Evolutionary conservation across 805 yeast species (phyloP).

Genomic region (Zygoascus tannicola): DNA sequence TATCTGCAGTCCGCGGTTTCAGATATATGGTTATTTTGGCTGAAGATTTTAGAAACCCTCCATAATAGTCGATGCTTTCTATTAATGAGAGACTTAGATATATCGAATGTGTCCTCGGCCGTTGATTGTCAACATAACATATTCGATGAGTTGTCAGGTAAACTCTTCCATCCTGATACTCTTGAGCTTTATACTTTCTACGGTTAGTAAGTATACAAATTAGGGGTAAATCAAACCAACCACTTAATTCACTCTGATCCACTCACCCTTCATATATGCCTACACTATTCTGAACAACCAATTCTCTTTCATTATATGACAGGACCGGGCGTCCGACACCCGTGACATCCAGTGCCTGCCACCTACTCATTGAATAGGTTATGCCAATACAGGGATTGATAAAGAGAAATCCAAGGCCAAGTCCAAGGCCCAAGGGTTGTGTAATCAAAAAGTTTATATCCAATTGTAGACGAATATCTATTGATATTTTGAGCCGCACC

Average conservation of each 20-base stretch:
- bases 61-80: constrained; percentile 31
- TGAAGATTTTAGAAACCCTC: constrained; percentile 62
- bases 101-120: constrained; percentile 37
- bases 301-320: constrained; percentile 38
- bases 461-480: too few relatives aligned
- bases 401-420: too few relatives aligned
- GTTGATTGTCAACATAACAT: constrained; percentile 55
- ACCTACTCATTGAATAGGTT: constrained; percentile 18
- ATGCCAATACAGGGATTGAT: too few relatives aligned
- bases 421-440: too few relatives aligned
- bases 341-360: constrained; percentile 26
- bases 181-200: constrained; percentile 48
- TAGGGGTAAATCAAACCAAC: too few relatives aligned
- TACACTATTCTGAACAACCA: constrained; percentile 43
- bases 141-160: constrained; percentile 69
- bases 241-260: too few relatives aligned
- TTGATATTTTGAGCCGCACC: too few relatives aligned
- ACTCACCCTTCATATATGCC: constrained; percentile 64
- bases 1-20: constrained; percentile 12
- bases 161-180: constrained; percentile 65
- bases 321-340: constrained; percentile 28
- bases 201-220: background rate
- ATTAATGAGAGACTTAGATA: constrained; percentile 39
- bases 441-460: too few relatives aligned
- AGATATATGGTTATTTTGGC: constrained; percentile 57